Conservation (phyloP, 1,284 basidiomycete genomes). For the Pulveroboletus sp. region DNA sequence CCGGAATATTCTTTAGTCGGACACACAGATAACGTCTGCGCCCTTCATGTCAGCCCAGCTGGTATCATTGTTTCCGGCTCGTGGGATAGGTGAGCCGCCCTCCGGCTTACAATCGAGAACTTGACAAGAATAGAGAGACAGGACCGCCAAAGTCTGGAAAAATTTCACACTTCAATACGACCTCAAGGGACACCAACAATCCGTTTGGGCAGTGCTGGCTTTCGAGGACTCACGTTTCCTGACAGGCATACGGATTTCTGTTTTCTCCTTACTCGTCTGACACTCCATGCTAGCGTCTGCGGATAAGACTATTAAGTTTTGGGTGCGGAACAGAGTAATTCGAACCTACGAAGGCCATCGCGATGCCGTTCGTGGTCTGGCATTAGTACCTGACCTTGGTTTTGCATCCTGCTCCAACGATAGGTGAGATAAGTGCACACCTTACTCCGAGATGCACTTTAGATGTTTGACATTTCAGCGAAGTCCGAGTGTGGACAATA, state of each 20-base stretch:
- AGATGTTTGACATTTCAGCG: conserved; percentile 46
- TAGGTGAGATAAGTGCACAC: conserved; percentile 49
- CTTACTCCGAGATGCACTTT: not conserved
- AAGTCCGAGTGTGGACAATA: conserved; percentile 90
- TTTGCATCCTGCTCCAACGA: conserved; percentile 98
- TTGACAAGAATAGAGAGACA: conserved; percentile 35
- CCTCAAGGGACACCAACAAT: conserved; percentile 84
- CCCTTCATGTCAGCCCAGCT: conserved; percentile 69
- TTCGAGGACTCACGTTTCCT: conserved; percentile 79
- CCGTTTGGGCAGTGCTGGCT: conserved; percentile 92
- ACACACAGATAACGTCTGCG: conserved; percentile 90
- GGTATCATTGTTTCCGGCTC: conserved; percentile 91
- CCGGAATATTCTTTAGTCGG: conserved; percentile 83
- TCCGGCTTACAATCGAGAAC: not conserved
- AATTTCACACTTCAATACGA: conserved; percentile 75
- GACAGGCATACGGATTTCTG: conserved; percentile 62
- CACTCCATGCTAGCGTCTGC: conserved; percentile 76
- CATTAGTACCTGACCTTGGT: conserved; percentile 77
- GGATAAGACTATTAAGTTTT: conserved; percentile 92
- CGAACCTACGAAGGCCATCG: conserved; percentile 84
- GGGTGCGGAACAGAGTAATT: conserved; percentile 74
- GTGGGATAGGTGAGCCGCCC: conserved; percentile 83
- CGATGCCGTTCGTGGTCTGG: conserved; percentile 88
- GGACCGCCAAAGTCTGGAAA: conserved; percentile 94
- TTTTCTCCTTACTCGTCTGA: conserved; percentile 6